A percentile compares a stretch with the other conserved stretches of the same genome.
Conservation (phyloP, 2,329 filamentous ascomycete species). For the Cladobotryum mycophilum region DNA sequence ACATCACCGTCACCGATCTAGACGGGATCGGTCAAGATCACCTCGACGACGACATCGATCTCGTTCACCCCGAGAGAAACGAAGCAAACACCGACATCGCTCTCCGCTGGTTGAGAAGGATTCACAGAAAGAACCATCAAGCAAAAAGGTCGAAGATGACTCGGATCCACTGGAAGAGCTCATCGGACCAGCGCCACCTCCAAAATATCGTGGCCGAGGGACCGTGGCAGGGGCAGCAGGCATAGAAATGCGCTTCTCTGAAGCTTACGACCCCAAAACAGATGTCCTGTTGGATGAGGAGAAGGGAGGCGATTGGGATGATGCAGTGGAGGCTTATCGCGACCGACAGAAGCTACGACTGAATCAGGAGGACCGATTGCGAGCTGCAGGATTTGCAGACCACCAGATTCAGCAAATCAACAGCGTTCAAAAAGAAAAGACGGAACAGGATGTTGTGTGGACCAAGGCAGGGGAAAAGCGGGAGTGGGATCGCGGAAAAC, state of each 20-base stretch:
- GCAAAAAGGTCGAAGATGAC: slow-evolving; percentile 15
- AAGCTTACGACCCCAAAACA: slow-evolving; percentile 52
- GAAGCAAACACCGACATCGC: slow-evolving; percentile 28
- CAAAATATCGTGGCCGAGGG: slow-evolving; percentile 59
- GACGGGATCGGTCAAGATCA: slow-evolving; percentile 18
- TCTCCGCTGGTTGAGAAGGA: slow-evolving; percentile 16
- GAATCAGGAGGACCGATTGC: slow-evolving; percentile 68
- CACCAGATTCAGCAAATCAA: slow-evolving; percentile 59
- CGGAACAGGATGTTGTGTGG: slow-evolving; percentile 65
- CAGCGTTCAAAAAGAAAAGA: slow-evolving; percentile 44
- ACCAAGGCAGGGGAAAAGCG: slow-evolving; percentile 58
- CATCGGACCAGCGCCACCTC: slow-evolving; percentile 65
- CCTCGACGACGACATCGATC: slow-evolving; percentile 23
- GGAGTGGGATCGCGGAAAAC: slow-evolving; percentile 56
- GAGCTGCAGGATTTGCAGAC: slow-evolving; percentile 71
- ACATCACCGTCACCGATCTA: slow-evolving; percentile 12
- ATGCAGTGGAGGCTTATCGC: slow-evolving; percentile 68
- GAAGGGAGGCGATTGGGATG: slow-evolving; percentile 63
- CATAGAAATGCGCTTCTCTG: slow-evolving; percentile 76
- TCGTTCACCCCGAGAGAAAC: slow-evolving; percentile 25
- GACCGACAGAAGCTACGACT: slow-evolving; percentile 75
- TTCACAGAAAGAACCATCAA: slow-evolving; percentile 3
- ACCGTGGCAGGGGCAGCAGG: slow-evolving; percentile 53
- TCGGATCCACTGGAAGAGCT: slow-evolving; percentile 72
- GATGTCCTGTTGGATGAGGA: slow-evolving; percentile 39